Percentiles rank a stretch among this genome's conserved stretches.
These are phyloP conservation scores for Ashbya aceris DNA, from an alignment of 1,139 yeast genomes.

Conservation along the genomic window DNA sequence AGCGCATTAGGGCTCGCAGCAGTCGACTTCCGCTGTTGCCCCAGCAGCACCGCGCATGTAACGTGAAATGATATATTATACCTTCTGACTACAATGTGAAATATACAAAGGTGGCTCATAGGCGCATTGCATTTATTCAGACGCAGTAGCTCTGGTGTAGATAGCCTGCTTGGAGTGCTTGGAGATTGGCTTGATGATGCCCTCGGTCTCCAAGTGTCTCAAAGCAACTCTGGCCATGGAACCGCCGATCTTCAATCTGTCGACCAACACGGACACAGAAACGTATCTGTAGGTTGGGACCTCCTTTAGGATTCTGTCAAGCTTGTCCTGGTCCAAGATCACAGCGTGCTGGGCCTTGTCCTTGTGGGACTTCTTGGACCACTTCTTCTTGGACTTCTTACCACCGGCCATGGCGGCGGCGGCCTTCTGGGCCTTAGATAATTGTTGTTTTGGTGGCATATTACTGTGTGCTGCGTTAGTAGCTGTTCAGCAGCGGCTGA, in stretches of 20 bases:
- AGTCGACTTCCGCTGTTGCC: too few species aligned
- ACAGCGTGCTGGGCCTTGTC: conserved; percentile 99
- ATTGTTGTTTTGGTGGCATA: conserved; percentile 99
- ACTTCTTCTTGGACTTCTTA: conserved; percentile 99
- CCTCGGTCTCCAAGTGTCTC: conserved; percentile 90
- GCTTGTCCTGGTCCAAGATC: conserved; percentile 94
- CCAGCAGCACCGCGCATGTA: not conserved
- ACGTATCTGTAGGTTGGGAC: conserved; percentile 98
- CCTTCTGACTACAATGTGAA: conserved; percentile 3
- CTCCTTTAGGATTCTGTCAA: conserved; percentile 98
- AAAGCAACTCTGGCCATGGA: conserved; percentile 98
- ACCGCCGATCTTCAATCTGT: conserved; percentile 99
- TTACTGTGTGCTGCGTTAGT: conserved; percentile 8
- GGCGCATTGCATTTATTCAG: conserved; percentile 35
- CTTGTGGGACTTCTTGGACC: conserved; percentile 99
- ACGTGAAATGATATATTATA: conserved; percentile 5
- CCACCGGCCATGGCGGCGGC: conserved; percentile 99
- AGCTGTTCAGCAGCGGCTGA: not conserved
- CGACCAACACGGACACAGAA: conserved; percentile 96
- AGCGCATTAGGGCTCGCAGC: too few species aligned
- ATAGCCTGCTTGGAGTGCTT: conserved; percentile 96
- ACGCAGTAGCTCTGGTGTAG: conserved; percentile 73
- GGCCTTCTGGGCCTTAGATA: conserved; percentile 99
- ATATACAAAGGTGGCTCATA: conserved; percentile 5
- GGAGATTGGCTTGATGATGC: conserved; percentile 89